Base-by-base conservation (phyloP, 2,329 filamentous ascomycete species). In the Monosporascus sp. region DNA sequence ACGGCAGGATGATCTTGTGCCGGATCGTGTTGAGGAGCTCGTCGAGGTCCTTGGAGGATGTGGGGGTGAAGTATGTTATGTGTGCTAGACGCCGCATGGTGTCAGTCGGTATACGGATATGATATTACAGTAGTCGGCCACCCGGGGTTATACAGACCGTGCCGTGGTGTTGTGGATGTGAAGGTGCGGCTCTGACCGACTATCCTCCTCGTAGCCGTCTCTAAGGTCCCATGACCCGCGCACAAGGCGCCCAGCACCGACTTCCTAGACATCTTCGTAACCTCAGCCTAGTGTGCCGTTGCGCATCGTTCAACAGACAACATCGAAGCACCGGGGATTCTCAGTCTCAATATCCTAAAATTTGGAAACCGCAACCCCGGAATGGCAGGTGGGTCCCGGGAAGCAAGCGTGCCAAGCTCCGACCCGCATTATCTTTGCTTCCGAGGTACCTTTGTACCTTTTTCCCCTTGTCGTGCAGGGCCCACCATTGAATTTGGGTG, bases 1-100 rank as follows among this genome's bases (percentile, higher is more conserved):
- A 69, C n/a, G 84, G 84, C 42, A 88, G 69, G 65, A 88, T 79
- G 66, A 85, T 76, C 59, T 79, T 79, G 46, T 76, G 69, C 57
- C 84, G 81, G 63, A 87, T 76, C 22, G 62, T 68, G 41, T 68
- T 65, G 55, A 88, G 77, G 34, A 77, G 62, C 14, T 66, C 53
- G 65, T 85, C 77, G 54, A 88, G 76, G 51, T 81, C 72, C 22
- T 72, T 57, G 44, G 78, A 78, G 15, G 79, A 79, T 5, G 80
- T 77, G 50, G 74, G 71, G 7, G 70, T 65, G 63, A 85, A 85
- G 52, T 66, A 59, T 52, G 78, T 67, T 55, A 75, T 70, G 48
- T 67, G 59, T 57, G 51, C 60, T 57, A 24, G 27, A 38, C 45
- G 11, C n/a, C 39, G 49, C 42, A 39, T 17, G 14, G 20, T 1